These are phyloP conservation scores for Protostelium mycophagum DNA, from an alignment of 78 protist species.

Conservation along the genomic window DNA sequence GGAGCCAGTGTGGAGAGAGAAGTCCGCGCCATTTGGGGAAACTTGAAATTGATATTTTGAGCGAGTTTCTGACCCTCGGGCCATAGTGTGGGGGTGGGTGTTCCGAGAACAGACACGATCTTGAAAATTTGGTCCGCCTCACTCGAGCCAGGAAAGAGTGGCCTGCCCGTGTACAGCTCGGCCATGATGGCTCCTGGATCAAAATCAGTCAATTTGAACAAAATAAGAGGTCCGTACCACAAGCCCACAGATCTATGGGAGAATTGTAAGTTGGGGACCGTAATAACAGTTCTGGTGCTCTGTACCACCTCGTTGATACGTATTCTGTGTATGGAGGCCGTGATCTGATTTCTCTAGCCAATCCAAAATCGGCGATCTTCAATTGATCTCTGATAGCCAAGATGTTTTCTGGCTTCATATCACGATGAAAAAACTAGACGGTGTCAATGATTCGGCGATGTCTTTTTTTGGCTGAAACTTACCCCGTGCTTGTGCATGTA, in stretches of 20 bases:
- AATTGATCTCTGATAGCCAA: slow-evolving; percentile 38
- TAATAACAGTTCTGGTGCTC: slow-evolving; percentile 96
- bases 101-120: slow-evolving; percentile 83
- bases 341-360: slow-evolving; percentile 90
- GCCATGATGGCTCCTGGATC: slow-evolving; percentile 93
- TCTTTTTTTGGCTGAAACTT: neutral
- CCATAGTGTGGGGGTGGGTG: slow-evolving; percentile 80
- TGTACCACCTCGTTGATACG: slow-evolving; percentile 97
- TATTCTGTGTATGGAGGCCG: slow-evolving; percentile 96
- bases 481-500: slow-evolving; percentile 72
- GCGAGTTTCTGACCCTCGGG: slow-evolving; percentile 77
- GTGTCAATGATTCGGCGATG: slow-evolving; percentile 21
- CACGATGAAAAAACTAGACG: slow-evolving; percentile 95
- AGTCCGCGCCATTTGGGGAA: slow-evolving; percentile 62
- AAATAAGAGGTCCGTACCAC: slow-evolving; percentile 13
- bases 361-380: slow-evolving; percentile 98
- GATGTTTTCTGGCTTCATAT: slow-evolving; percentile 96
- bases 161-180: slow-evolving; percentile 87
- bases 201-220: slow-evolving; percentile 44
- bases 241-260: slow-evolving; percentile 54
- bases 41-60: slow-evolving; percentile 53
- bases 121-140: slow-evolving; percentile 89
- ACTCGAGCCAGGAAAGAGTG: slow-evolving; percentile 89
- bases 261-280: slow-evolving; percentile 13
- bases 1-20: slow-evolving; percentile 63